Percentiles rank a stretch among this genome's conserved stretches.
These are phyloP conservation scores for Coprinellus micaceus DNA, from an alignment of 768 basidiomycete species.

Conservation along the genomic window DNA sequence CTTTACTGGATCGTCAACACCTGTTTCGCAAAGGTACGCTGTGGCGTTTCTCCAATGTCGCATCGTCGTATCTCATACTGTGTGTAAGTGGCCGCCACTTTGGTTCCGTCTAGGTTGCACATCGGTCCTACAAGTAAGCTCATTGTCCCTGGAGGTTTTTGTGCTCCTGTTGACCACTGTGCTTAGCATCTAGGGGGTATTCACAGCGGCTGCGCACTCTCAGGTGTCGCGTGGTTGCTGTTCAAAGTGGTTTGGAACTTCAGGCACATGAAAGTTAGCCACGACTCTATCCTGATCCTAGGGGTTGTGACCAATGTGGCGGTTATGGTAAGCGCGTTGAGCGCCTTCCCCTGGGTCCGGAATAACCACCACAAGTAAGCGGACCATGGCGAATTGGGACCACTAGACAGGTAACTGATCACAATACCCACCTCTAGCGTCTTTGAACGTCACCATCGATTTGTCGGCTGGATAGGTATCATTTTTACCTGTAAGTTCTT, in stretches of 20 bases:
- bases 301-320: conserved; percentile 57
- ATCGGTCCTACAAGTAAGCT: conserved; percentile 59
- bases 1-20: conserved; percentile 67
- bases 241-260: conserved; percentile 59
- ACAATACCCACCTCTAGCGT: conserved; percentile 38
- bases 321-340: conserved; percentile 55
- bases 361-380: conserved; percentile 78
- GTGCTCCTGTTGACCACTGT: not conserved
- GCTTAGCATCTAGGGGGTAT: conserved; percentile 73
- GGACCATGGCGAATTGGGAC: not conserved
- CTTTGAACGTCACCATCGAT: conserved; percentile 78
- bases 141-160: conserved; percentile 2
- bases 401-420: not conserved
- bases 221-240: conserved; percentile 67
- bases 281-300: conserved; percentile 55
- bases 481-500: conserved; percentile 38
- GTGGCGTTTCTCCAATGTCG: not conserved
- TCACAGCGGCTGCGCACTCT: conserved; percentile 71
- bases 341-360: conserved; percentile 76
- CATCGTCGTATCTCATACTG: conserved; percentile 8
- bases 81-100: conserved; percentile 63
- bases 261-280: conserved; percentile 43
- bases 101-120: conserved; percentile 71
- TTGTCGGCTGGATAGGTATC: conserved; percentile 70
- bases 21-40: conserved; percentile 59